Base-by-base conservation (phyloP, 179 eudicot species). In the Kewa caespitosa region DNA sequence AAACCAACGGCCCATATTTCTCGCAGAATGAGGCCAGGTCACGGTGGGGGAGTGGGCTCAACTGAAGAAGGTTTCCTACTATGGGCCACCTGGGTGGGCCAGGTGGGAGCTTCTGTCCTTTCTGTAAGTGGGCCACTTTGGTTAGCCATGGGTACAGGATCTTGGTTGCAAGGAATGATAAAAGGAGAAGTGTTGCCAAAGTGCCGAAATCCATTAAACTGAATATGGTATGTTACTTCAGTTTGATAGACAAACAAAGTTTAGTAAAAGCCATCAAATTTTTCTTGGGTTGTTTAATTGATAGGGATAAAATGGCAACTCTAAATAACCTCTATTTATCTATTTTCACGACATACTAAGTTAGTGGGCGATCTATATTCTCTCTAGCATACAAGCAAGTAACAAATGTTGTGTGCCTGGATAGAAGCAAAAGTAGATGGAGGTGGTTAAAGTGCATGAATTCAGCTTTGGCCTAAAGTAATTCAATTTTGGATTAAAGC, bases 11-110 rank as follows among this genome's bases (percentile, higher is more conserved):
- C 55, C 99, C 99, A 52, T 93, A 93, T 62, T 85, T 83, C 25
- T 87, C 89, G 27, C 97, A 93, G 8, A 93, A 84, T 20, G 89
- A 79, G 69, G 99, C 96, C 1, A 96, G 48, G 79, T 96, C 99
- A 20, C 97, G 87, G 55, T 93, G 99, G 1, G 98, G 99, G 14
- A 90, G 83, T 38, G 78, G 86, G 59, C 97, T 85, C 38, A 96
- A 64, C 60, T 93, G 98, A 70, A 93, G 93, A 66, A 95, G 96
- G 82, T 96, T 96, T 34, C 98, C 99, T 4, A 96, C 82, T 7
- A 96, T 78, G 74, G 98, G 98, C 96, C 97, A 91, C 69, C 89
- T 72, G 13, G 86, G 83, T 13, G 99, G 99, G 23, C 99, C 98
- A 0, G 99, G 99, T 1, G 99, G 97, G 8, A 93, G 97, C 30